phyloP scores from a whole-genome alignment of 1,139 yeast species.

The Taiozyma onychis region DNA sequence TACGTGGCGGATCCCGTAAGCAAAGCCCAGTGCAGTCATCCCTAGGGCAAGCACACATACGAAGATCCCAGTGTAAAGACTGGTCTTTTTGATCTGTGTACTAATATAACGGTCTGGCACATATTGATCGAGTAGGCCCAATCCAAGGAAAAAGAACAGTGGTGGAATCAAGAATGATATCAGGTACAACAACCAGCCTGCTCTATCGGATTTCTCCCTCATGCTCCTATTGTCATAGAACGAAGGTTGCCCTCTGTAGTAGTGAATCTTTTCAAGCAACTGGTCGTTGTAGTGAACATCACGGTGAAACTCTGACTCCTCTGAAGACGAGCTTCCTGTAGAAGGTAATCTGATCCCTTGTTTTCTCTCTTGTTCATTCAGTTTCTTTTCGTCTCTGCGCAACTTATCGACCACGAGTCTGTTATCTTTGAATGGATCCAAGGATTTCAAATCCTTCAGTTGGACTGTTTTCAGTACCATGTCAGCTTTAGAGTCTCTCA shows the following conservation, averaged over 20 bases:
- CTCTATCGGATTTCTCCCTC: background rate
- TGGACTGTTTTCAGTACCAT: background rate
- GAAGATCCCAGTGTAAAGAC: slow-evolving; percentile 8
- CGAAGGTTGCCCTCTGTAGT: slow-evolving; percentile 8
- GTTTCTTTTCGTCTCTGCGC: background rate
- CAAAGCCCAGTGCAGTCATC: slow-evolving; percentile 12
- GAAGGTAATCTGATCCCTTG: background rate
- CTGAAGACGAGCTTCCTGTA: background rate
- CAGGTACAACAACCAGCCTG: slow-evolving; percentile 9
- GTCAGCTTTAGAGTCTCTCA: background rate
- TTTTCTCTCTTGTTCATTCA: background rate
- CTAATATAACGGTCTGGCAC: slow-evolving; percentile 2
- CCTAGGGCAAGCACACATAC: slow-evolving; percentile 4
- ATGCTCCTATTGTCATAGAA: background rate
- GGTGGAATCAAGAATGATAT: slow-evolving; percentile 15
- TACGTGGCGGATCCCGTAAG: slow-evolving; percentile 3
- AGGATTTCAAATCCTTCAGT: background rate
- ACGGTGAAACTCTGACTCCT: background rate
- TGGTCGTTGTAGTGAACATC: slow-evolving; percentile 7
- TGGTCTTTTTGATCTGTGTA: slow-evolving; percentile 6
- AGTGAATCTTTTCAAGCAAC: slow-evolving; percentile 9
- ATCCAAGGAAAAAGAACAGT: slow-evolving; percentile 13
- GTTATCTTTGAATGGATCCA: background rate
- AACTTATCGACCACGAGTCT: background rate
- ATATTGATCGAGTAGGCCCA: slow-evolving; percentile 11